Evolutionary conservation across 148 eudicot genomes (phyloP), one percentile per base, ranked within the genome.

Genomic region (Euryodendron excelsum): DNA sequence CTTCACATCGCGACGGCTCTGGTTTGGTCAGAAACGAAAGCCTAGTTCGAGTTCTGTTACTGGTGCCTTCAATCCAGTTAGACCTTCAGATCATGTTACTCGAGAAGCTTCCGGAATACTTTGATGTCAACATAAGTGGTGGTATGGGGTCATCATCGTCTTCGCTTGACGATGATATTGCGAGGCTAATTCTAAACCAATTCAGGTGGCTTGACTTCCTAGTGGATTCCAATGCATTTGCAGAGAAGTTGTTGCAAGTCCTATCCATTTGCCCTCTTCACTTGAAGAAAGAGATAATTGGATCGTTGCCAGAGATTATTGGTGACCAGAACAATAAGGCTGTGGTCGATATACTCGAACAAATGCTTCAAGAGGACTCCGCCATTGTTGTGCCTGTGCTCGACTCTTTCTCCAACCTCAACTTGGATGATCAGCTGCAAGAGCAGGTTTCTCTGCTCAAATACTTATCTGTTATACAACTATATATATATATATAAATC

Each of bases 161-260:
- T 0, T 64, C 56, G 69, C 71, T 89, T 62, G 82, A 89, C n/a
- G 88, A 84, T 59, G 90, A 89, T 78, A 61, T 89, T 28, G 85
- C 90, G 23, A 82, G 87, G 77, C 79, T 89, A 79, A 85, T 87
- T 62, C 74, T 89, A 4, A 87, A 86, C 70, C 92, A 89, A 58
- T 87, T 89, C 37, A 78, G 87, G 28, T 89, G 92, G 92, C 92
- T 89, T 67, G 92, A 89, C 69, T 89, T 89, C 62, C 86, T 87
- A 14, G 86, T 86, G 25, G 84, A 87, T 69, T 81, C 87, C 27
- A 72, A 82, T 41, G 85, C 82, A 6, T 87, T 87, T 75, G 81
- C 86, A 44, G 82, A 86, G 61, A 87, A 84, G 72, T 81, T 89
- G 75, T 69, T 89, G 58, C 85, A 89, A 82, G 89, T 87, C 58